Evolutionary conservation across 495 filamentous ascomycete genomes (phyloP), one percentile per base, ranked within the genome.

Genomic region (Neurospora discreta): DNA sequence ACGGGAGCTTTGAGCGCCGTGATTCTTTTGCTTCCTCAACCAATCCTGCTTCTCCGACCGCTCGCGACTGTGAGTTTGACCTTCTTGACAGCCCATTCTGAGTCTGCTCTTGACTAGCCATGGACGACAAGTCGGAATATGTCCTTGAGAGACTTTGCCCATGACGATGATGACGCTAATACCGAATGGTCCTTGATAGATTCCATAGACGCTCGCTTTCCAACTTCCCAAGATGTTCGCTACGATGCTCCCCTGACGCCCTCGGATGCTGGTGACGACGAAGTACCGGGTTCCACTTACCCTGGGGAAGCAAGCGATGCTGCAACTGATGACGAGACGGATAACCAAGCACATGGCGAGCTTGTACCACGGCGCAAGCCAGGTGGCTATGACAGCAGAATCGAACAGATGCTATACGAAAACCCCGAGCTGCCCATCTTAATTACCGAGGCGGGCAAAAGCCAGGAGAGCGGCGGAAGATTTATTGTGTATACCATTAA

Each of bases 401-500:
- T 98, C 44, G 95, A 98, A 80, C 95, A 97, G 82, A 93, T 97
- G 68, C 89, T 99, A 43, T 97, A 97, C 78, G 95, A 99, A 82
- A 92, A 97, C 75, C 94, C 92, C 8, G 92, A 94, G 70, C 88
- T 95, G 73, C 89, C 90, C 69, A 97, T 99, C 71, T 76, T 94
- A 72, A 99, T 99, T 73, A 92, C 89, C 1, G 91, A 97, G 77
- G 95, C 96, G 1, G 95, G 96, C 18, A 99, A 99, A 87, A 98
- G 94, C 78, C 84, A 89, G 72, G 95, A 99, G 79, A 95, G 92
- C 68, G 94, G 95, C 60, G 88, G 92, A 69, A 85, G 87, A 77
- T 98, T 91, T 76, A 99, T 98, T 77, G 94, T 96, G 23, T 99
- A 99, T 80, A 98, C 96, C 23, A 97, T 99, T 73, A 86, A 92